phyloP scores from a whole-genome alignment of 2,329 filamentous ascomycete species.

The Cytospora paraplurivora region DNA sequence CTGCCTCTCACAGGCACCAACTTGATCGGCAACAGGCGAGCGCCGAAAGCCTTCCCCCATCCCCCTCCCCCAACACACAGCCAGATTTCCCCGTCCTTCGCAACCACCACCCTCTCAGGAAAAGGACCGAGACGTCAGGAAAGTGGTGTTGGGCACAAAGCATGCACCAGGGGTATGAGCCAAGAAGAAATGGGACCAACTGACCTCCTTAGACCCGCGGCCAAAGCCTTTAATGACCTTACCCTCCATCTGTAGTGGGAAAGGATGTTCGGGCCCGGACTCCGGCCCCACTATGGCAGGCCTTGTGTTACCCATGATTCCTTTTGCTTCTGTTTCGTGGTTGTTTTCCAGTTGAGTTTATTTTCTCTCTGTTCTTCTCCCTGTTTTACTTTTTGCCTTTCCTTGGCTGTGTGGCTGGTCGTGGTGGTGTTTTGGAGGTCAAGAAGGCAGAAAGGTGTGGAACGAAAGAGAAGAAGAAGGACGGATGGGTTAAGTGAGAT shows the following conservation, averaged over 20 bases:
- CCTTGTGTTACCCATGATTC: constrained; percentile 45
- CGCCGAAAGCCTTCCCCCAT: constrained; percentile 6
- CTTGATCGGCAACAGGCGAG: constrained; percentile 23
- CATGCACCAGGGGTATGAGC: not conserved
- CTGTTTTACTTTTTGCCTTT: not conserved
- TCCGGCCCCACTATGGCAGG: constrained; percentile 74
- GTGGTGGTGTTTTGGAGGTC: not conserved
- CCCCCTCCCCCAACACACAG: not conserved
- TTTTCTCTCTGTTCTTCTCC: not conserved
- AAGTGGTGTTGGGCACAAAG: not conserved
- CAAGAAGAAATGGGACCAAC: constrained; percentile 29
- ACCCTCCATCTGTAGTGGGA: constrained; percentile 80
- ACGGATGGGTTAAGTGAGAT: not conserved
- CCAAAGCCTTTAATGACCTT: constrained; percentile 92
- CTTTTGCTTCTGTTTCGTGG: not conserved
- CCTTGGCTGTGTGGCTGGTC: not conserved
- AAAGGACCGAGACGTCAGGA: not conserved
- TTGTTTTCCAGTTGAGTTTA: not conserved
- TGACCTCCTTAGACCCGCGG: constrained; percentile 86
- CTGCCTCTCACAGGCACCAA: not conserved
- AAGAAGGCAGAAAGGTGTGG: not conserved
- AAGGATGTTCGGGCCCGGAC: constrained; percentile 73
- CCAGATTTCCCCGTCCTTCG: constrained; percentile 5
- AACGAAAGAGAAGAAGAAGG: not conserved
- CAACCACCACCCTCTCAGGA: not conserved